A percentile compares a stretch with the other conserved stretches of the same genome.
phyloP scores from a whole-genome alignment of 164 flowering plant genomes.

The Sextonia rubra region DNA sequence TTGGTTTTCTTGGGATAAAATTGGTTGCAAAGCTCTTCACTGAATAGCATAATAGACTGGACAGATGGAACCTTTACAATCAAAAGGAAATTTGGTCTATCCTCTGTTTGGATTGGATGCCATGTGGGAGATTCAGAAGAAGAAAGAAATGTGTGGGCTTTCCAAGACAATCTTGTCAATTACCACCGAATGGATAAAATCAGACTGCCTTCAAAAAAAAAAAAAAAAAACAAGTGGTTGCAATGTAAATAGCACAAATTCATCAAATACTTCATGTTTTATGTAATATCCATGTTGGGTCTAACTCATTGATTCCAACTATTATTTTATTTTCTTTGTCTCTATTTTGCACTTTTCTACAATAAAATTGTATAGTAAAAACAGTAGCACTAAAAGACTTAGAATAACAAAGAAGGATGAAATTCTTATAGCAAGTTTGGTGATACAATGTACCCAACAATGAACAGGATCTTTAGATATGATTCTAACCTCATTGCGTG shows the following conservation, averaged over 20 bases:
- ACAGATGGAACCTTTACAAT: not conserved
- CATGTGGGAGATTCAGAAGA: not conserved
- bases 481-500: conserved; percentile 84
- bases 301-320: not conserved
- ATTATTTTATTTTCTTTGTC: not conserved
- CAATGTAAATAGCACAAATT: not conserved
- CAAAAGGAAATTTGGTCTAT: no score
- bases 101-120: no score
- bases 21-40: not conserved
- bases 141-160: not conserved
- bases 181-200: not conserved
- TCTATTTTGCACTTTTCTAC: not conserved
- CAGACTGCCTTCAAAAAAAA: not conserved
- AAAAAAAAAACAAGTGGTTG: no score
- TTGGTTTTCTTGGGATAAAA: not conserved
- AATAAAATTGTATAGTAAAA: no score
- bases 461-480: not conserved
- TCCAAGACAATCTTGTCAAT: not conserved
- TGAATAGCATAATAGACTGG: not conserved
- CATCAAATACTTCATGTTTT: not conserved
- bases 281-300: not conserved
- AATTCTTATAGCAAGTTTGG: not conserved
- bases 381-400: not conserved
- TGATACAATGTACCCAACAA: not conserved
- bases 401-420: not conserved